Base-by-base conservation (phyloP, 1,284 basidiomycete genomes). In the Naganishia cerealis region DNA sequence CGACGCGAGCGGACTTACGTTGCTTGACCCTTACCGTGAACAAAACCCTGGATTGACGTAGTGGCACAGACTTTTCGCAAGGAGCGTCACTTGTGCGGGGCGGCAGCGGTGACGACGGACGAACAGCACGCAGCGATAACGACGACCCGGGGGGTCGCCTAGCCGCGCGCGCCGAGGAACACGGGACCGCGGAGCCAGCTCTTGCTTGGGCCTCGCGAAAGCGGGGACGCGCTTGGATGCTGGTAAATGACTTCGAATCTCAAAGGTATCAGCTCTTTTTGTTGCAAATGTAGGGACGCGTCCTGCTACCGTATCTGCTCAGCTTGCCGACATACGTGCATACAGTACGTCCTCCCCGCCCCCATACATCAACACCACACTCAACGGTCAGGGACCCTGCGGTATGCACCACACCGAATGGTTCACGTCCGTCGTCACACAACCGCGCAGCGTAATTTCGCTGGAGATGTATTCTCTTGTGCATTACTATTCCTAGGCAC, bases 11-110 rank as follows among this genome's bases (percentile, higher is more conserved):
- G 18, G 26, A 63, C 61, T 63, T 50, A 63, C 61, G 61, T 52
- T 63, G 50, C 61, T 54, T 63, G 61, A 63, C 61, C 29, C 61
- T 63, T 63, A 63, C 61, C 61, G 52, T 42, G 61, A 54, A 53
- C 50, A 39, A 24, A 63, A 24, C 43, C 61, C 61, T 53, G 53
- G n/a, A 63, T 46, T 40, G 39, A 63, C 61, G 61, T 63, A 38
- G 55, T 57, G 50, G 61, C 50, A 63, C 61, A 33, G 57, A 59
- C 48, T 46, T 59, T 63, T 63, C 61, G 61, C 61, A 53, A 54
- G 50, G 61, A 63, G 61, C 61, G 61, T 63, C 61, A 15, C 12
- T 40, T 10, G 39, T 21, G 38, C 50, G 50, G 36, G 50, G 3
- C 13, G n/a, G 46, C 46, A 7, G 6, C n/a, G 46, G 21, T 13